These are phyloP conservation scores for Sapria himalayana DNA, from an alignment of 345 rosid species.

Conservation along the genomic window DNA sequence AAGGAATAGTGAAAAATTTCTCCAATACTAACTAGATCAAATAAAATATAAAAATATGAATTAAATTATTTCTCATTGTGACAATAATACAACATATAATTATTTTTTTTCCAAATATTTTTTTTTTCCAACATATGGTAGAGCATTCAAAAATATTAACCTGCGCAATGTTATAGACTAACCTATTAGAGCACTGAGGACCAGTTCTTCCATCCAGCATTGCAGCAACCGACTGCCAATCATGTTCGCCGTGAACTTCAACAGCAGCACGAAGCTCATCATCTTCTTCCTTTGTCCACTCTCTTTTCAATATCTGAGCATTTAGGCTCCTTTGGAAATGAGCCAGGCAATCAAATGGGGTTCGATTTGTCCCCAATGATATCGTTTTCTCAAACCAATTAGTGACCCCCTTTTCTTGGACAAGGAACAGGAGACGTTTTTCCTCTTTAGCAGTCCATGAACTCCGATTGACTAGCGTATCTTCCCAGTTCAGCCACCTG, in stretches of 20 bases:
- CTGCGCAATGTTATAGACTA: no score
- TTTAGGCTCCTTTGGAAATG: slow-evolving; percentile 78
- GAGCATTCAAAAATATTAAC: no score
- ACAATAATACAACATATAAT: no score
- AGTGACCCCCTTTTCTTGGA: slow-evolving; percentile 36
- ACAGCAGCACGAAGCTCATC: slow-evolving; percentile 61
- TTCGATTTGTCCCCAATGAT: slow-evolving; percentile 49
- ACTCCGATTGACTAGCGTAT: slow-evolving; percentile 44
- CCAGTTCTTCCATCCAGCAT: slow-evolving; percentile 55
- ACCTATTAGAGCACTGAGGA: slow-evolving; percentile 82
- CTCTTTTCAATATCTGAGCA: slow-evolving; percentile 37
- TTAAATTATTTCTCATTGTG: no score
- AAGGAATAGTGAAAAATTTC: no score
- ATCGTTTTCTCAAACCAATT: slow-evolving; percentile 59
- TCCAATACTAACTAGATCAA: background rate
- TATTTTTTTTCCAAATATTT: no score
- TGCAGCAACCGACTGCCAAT: slow-evolving; percentile 85
- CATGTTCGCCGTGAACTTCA: slow-evolving; percentile 36
- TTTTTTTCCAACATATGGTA: no score
- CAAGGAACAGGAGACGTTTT: slow-evolving; percentile 28
- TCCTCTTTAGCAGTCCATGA: slow-evolving; percentile 59
- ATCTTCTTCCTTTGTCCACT: slow-evolving; percentile 81
- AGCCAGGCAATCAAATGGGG: slow-evolving; percentile 72
- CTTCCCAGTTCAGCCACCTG: slow-evolving; percentile 83
- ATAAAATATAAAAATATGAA: slow-evolving; percentile 1